Evolutionary conservation across 192 early-diverging fungal genomes (phyloP), one percentile per base, ranked within the genome.

Genomic region (Mortierella claussenii): DNA sequence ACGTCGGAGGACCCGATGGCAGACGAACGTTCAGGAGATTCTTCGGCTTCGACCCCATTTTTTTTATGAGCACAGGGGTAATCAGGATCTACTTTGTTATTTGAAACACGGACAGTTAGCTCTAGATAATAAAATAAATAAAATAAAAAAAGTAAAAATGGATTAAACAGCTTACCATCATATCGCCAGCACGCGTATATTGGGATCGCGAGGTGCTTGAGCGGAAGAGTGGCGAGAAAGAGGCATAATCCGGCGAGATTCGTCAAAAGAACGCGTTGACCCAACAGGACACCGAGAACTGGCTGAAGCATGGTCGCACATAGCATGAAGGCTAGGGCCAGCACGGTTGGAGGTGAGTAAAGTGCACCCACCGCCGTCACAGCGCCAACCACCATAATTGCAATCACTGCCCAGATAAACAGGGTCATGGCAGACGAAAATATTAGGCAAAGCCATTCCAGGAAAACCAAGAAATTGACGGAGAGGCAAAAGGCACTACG

Each of bases 381-480:
- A 28, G 55, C 40, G 2, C 61, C 69, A 12, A 73, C 61, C 15
- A 37, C 26, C 21, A 65, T 36, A 8, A 65, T 10, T 2, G 45
- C 31, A 3, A 59, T 2, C 12, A 54, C 26, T 5, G 18, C 47
- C 20, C 24, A 32, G 4, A 53, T 12, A 34, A 59, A 32, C 26
- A 65, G 1, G n/a, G 46, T 36, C 8, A 52, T 27, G 31, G 28
- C 21, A 15, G 69, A 61, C 37, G 26, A 23, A n/a, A 73, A 42
- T 4, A 52, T 40, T 9, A 69, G 8, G 1, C 26, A 1, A 1
- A 60, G 30, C 67, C 67, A 69, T 36, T 60, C 50, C 24, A 65
- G 0, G 4, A 73, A 26, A 5, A 17, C 55, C 55, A 73, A 18
- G n/a, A 56, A 57, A 32, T 64, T 53, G 55, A 73, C 15, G 17